Evolutionary conservation across 768 basidiomycete genomes (phyloP), one percentile per base, ranked within the genome.

Genomic region (Termitomyces eurrhizus): DNA sequence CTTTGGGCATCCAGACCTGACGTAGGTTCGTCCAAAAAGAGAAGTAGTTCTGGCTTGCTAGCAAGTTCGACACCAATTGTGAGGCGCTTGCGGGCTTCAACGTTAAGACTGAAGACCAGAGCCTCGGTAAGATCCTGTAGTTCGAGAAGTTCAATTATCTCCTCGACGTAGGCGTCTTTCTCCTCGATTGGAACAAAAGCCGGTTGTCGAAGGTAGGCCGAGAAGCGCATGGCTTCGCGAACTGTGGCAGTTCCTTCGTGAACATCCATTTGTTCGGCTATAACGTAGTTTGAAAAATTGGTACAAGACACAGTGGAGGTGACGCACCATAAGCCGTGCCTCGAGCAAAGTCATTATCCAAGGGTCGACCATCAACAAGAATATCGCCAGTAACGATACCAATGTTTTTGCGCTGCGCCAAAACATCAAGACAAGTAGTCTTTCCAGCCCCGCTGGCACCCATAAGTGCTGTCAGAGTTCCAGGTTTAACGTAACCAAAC

Each of bases 11-110:
- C 79, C 24, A 80, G 68, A 52, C 79, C 78, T 21, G 76, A 77
- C 1, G 78, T 78, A 7, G 77, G 73, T 66, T 82, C 74, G 63
- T 85, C 88, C 61, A 89, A 72, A 78, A 90, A 88, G 21, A 93
- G 79, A 1, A 93, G 76, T 8, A 92, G 77, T 65, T 89, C 85
- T 0, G 92, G 92, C 69, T 94, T 93, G 72, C 90, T 89, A 18
- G 93, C 92, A 8, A 96, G 80, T 70, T 95, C 93, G 57, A 95
- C 93, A 59, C 92, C 94, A 65, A 95, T 95, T 1, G 93, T 95
- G 26, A 94, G 79, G 11, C 93, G 87, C 70, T 95, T 95, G 62
- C 92, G 82, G 8, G 88, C 84, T 65, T 88, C 89, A 26, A 84
- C 80, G 56, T 78, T 80, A 39, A 90, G 78, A 64, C 81, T 85